Evolutionary conservation across 495 filamentous ascomycete species (phyloP), one percentile per base, ranked within the genome.

Genomic region (Penicillium antarcticum): DNA sequence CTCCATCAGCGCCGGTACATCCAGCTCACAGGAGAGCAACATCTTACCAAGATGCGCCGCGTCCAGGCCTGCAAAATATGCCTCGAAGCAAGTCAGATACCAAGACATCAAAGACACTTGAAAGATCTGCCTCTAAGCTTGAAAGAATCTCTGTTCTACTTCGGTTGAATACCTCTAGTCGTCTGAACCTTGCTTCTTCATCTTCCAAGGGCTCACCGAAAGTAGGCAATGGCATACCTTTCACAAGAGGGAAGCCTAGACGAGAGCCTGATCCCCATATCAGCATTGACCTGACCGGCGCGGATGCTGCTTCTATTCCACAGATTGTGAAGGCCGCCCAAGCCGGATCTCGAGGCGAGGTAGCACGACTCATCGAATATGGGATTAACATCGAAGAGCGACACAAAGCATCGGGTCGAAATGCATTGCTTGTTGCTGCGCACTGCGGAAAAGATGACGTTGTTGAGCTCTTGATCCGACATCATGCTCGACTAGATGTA

Each of bases 391-490:
- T 75, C 16, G 73, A 75, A 57, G 63, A 60, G 9, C 58, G 65
- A 8, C 71, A 79, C 49, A 39, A 52, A 7, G 32, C 52, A 19
- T 70, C 73, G 8, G 59, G 66, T 12, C 55, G 72, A 21, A 79
- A 67, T 31, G 70, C 75, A 6, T 67, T 78, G 9, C 60, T 70
- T 3, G 74, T 79, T 33, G 75, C 75, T 39, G 55, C 71, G n/a
- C 74, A 78, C 45, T 75, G 73, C 57, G 76, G 72, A 13, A 72
- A 73, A 42, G 67, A 69, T 11, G 67, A 65, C 23, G 60, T 78
- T 16, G 73, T 77, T 5, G 67, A 59, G 13, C 40, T 75, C 9
- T 52, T 79, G 13, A 63, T 79, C 13, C 60, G 63, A 17, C 61
- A 60, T 21, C 61, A 65, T 36, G 75, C 72, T n/a, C 53, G 60